Evolutionary conservation across 2,329 filamentous ascomycete species (phyloP).

Genomic region (Arachnopeziza araneosa): DNA sequence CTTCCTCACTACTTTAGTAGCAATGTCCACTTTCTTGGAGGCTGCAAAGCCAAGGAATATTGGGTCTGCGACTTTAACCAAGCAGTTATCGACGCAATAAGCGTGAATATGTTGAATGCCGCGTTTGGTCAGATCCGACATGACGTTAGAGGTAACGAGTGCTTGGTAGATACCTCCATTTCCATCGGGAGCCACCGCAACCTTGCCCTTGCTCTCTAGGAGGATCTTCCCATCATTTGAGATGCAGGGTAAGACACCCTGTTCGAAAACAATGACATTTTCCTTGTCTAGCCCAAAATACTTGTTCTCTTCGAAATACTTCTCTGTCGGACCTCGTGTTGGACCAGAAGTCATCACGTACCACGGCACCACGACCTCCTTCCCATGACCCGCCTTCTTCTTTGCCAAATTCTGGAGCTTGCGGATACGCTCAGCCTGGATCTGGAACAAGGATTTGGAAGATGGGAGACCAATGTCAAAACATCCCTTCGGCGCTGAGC

Average conservation of each 20-base stretch:
- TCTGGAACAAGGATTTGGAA: slow-evolving; percentile 91
- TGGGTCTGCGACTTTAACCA: slow-evolving; percentile 98
- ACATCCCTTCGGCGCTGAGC: slow-evolving; percentile 94
- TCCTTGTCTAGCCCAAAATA: slow-evolving; percentile 85
- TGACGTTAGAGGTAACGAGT: slow-evolving; percentile 70
- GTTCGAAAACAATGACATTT: slow-evolving; percentile 91
- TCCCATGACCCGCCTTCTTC: slow-evolving; percentile 54
- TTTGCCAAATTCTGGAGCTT: slow-evolving; percentile 79
- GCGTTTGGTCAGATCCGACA: slow-evolving; percentile 81
- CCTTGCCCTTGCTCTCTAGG: slow-evolving; percentile 81
- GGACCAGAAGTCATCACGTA: slow-evolving; percentile 99
- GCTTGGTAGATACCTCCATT: slow-evolving; percentile 97
- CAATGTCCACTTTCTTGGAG: slow-evolving; percentile 83
- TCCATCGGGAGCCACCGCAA: slow-evolving; percentile 92
- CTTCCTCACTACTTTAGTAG: slow-evolving; percentile 99
- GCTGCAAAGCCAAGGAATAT: slow-evolving; percentile 93
- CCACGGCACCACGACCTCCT: slow-evolving; percentile 75
- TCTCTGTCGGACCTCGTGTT: slow-evolving; percentile 84
- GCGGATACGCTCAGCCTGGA: slow-evolving; percentile 89
- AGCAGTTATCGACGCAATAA: slow-evolving; percentile 98
- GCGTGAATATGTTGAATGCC: slow-evolving; percentile 93
- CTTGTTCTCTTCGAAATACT: slow-evolving; percentile 82
- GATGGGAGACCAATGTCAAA: slow-evolving; percentile 94
- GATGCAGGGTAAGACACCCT: slow-evolving; percentile 93
- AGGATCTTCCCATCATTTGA: slow-evolving; percentile 97